Percentiles rank a stretch among this genome's conserved stretches.
Evolutionary conservation across 495 filamentous ascomycete species (phyloP).

Genomic region (Talaromyces liani): DNA sequence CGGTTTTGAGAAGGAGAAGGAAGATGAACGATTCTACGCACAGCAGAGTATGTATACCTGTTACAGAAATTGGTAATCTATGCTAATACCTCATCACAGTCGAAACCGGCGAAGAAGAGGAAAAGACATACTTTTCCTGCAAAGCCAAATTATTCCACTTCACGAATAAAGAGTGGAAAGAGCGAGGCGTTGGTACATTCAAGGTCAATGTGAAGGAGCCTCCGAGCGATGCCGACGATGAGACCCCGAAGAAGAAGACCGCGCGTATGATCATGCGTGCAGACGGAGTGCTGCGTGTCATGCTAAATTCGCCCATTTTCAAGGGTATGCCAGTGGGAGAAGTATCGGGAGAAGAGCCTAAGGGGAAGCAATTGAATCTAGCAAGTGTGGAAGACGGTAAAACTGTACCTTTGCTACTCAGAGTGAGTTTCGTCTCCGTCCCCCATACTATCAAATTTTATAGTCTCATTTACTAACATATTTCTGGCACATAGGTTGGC

Average conservation of each 20-base stretch:
- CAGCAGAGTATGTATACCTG: constrained; percentile 51
- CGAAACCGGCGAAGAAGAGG: constrained; percentile 68
- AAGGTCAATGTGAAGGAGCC: constrained; percentile 68
- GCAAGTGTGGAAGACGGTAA: constrained; percentile 54
- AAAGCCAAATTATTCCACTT: constrained; percentile 75
- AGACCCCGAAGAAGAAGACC: constrained; percentile 36
- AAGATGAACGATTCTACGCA: constrained; percentile 60
- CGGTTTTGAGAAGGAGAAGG: constrained; percentile 43
- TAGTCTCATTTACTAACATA: constrained; percentile 14
- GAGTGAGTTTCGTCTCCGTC: constrained; percentile 43
- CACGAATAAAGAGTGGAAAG: constrained; percentile 72
- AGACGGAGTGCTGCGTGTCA: constrained; percentile 75
- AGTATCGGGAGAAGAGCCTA: constrained; percentile 37
- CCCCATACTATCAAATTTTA: neutral
- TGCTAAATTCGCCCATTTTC: constrained; percentile 72
- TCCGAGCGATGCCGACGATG: constrained; percentile 30
- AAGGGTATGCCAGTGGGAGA: constrained; percentile 67
- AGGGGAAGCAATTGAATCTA: constrained; percentile 50
- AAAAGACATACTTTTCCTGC: constrained; percentile 51
- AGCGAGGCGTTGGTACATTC: constrained; percentile 73
- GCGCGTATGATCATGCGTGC: constrained; percentile 81
- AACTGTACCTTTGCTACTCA: constrained; percentile 57
- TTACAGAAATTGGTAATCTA: neutral
- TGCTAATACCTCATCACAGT: constrained; percentile 33
- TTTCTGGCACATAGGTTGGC: constrained; percentile 26